Evolutionary conservation across 2,329 filamentous ascomycete species (phyloP).

Genomic region (Stagonosporopsis cucurbitacearum): DNA sequence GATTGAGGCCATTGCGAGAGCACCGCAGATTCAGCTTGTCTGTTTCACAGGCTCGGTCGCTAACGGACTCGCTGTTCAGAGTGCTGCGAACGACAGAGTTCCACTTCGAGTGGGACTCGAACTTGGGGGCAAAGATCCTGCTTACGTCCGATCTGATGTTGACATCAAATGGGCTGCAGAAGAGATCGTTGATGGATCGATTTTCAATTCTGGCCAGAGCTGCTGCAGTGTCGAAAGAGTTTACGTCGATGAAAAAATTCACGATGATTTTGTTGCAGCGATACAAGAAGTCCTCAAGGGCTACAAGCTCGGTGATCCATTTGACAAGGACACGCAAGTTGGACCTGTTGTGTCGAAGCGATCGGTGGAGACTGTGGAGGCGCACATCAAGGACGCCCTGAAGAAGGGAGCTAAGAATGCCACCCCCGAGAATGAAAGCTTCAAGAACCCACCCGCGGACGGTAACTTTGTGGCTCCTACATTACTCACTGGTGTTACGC

Average conservation of each 20-base stretch:
- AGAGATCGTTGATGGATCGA: slow-evolving; percentile 92
- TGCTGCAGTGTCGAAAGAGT: slow-evolving; percentile 93
- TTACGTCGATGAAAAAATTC: slow-evolving; percentile 84
- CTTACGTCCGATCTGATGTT: slow-evolving; percentile 85
- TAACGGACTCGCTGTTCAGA: slow-evolving; percentile 84
- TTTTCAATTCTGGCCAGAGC: slow-evolving; percentile 98
- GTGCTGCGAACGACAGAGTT: slow-evolving; percentile 81
- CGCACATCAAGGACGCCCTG: slow-evolving; percentile 82
- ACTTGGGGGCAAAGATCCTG: slow-evolving; percentile 93
- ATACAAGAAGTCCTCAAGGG: slow-evolving; percentile 77
- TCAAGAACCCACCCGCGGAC: slow-evolving; percentile 72
- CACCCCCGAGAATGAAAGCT: slow-evolving; percentile 82
- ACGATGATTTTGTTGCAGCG: slow-evolving; percentile 81
- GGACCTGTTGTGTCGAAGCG: slow-evolving; percentile 87
- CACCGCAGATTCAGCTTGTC: slow-evolving; percentile 77
- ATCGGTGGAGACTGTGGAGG: slow-evolving; percentile 76
- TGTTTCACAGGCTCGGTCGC: slow-evolving; percentile 95
- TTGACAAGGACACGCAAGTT: slow-evolving; percentile 77
- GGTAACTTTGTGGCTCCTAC: slow-evolving; percentile 92
- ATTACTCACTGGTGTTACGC: slow-evolving; percentile 77
- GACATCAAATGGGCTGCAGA: slow-evolving; percentile 90
- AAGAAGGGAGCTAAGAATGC: slow-evolving; percentile 82
- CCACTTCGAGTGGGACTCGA: slow-evolving; percentile 83
- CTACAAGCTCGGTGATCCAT: slow-evolving; percentile 89
- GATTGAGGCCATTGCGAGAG: slow-evolving; percentile 79